Base-by-base conservation (phyloP, 768 basidiomycete genomes). In the Austroboletus festivus region DNA sequence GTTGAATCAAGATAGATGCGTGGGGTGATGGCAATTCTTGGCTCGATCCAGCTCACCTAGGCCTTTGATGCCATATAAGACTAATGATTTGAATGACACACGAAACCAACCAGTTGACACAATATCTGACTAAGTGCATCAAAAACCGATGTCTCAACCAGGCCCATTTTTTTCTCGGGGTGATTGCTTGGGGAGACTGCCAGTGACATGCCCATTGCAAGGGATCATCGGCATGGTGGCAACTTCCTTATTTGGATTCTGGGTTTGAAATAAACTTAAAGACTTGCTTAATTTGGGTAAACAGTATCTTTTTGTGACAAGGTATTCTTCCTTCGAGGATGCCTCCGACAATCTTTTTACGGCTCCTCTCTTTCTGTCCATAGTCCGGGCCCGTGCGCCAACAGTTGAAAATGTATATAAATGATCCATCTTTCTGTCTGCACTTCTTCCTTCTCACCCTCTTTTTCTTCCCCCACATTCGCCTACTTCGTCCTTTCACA, bases 371-470 rank as follows among this genome's bases (percentile, higher is more conserved):
- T 48, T 67, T 55, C 63, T 54, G 51, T 46, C 31, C 51, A 35
- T 28, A 44, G 54, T 50, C 13, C 0, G 49, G 67, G 67, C 51
- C 58, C 60, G 65, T 67, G 65, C 65, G 62, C 60, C 60, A 51
- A 53, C 28, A 22, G 38, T 48, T 53, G 13, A 23, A 46, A 44
- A 51, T 30, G 47, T 48, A 57, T 66, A 66, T 67, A 64, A 62
- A 55, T 50, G 42, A 46, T 30, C 52, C 47, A 42, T 5, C 53
- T 47, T 35, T 41, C 40, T 51, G 38, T 39, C 48, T 19, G 46
- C 43, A 48, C 42, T 35, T 21, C 50, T 54, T 54, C 38, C 38
- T 38, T 42, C 44, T 44, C 50, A 12, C 43, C 51, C 42, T 37
- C 28, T 41, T 44, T 49, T 35, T 51, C 43, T 41, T 48, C 42